Evolutionary conservation across 352 stramenopile species (phyloP), one percentile per base, ranked within the genome.

Genomic region (Elongisporangium senticosum): DNA sequence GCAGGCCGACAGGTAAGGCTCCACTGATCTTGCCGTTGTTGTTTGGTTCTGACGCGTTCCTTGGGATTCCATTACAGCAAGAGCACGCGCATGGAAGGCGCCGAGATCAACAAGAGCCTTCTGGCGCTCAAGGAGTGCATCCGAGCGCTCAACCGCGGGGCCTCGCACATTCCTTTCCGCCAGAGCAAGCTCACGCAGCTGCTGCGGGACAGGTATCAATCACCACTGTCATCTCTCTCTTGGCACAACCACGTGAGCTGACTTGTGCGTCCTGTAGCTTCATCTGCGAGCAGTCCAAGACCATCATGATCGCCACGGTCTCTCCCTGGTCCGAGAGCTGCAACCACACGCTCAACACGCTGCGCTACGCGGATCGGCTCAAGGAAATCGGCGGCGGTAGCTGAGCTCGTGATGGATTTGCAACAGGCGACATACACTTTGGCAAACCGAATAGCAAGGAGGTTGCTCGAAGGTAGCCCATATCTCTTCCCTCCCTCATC

Each of bases 121-220:
- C 70, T 99, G 40, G 95, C 96, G n/a, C 74, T 99, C 7, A 99
- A 99, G 64, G 96, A 99, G 68, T 97, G 96, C 28, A 97, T 99
- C 62, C 87, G 96, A n/a, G 92, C 93, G n/a, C 63, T 98, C 28
- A 89, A 97, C 49, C 84, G 89, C 40, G 81, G 78, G 59, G 81
- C 67, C 20, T 84, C 58, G 7, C 93, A 98, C 61, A 93, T 98
- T 53, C 95, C 95, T 13, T 98, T 98, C 68, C 86, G 96, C 51
- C 93, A 95, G 60, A 96, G 82, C 68, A 98, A 98, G 66, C 83
- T 99, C 20, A 99, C 94, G 13, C 94, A 98, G 65, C 77, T 98
- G 4, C 75, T 98, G 20, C 75, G 82, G 14, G 79, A 91, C 54
- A 90, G 69, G 69, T 80, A 22, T 1, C 17, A 15, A 15, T 50